phyloP scores from a whole-genome alignment of 2,329 filamentous ascomycete genomes.

The Colletotrichum trifolii region DNA sequence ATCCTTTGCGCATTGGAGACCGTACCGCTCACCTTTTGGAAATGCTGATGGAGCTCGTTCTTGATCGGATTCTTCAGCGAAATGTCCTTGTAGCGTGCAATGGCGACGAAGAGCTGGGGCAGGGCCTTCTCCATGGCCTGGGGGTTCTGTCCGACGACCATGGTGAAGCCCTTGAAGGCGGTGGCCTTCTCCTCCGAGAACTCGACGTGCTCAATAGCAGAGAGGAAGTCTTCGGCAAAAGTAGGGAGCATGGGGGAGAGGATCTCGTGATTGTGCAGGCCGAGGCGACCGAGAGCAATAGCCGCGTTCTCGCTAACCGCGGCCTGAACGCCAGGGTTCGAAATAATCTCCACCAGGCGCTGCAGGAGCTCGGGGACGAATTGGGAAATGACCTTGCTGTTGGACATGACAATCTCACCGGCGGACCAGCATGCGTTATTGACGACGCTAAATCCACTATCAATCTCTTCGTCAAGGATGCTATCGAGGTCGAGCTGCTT shows the following conservation, averaged over 20 bases:
- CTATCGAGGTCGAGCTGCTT: constrained; percentile 86
- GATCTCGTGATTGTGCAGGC: constrained; percentile 79
- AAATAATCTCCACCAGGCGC: constrained; percentile 83
- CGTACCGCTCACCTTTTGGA: constrained; percentile 74
- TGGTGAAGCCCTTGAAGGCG: constrained; percentile 90
- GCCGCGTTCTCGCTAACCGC: constrained; percentile 94
- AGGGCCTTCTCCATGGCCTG: constrained; percentile 91
- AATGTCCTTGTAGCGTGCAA: constrained; percentile 80
- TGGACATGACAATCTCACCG: constrained; percentile 89
- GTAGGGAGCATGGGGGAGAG: constrained; percentile 82
- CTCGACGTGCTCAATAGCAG: constrained; percentile 84
- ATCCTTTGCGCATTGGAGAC: not conserved
- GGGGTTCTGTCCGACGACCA: constrained; percentile 86
- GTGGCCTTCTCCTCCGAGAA: constrained; percentile 95
- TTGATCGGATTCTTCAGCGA: constrained; percentile 69
- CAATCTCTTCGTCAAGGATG: constrained; percentile 81
- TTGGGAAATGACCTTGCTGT: constrained; percentile 78
- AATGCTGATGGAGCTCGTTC: constrained; percentile 75
- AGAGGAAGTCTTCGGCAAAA: constrained; percentile 86
- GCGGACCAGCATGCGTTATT: constrained; percentile 99
- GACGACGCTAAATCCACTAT: constrained; percentile 88
- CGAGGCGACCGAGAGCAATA: constrained; percentile 89
- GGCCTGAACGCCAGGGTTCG: constrained; percentile 84
- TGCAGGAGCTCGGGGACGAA: constrained; percentile 83
- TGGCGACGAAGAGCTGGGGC: constrained; percentile 83